A percentile compares a stretch with the other conserved stretches of the same genome.
These are phyloP conservation scores for Macrocystidia cucumis DNA, from an alignment of 1,284 basidiomycete species.

Conservation along the genomic window DNA sequence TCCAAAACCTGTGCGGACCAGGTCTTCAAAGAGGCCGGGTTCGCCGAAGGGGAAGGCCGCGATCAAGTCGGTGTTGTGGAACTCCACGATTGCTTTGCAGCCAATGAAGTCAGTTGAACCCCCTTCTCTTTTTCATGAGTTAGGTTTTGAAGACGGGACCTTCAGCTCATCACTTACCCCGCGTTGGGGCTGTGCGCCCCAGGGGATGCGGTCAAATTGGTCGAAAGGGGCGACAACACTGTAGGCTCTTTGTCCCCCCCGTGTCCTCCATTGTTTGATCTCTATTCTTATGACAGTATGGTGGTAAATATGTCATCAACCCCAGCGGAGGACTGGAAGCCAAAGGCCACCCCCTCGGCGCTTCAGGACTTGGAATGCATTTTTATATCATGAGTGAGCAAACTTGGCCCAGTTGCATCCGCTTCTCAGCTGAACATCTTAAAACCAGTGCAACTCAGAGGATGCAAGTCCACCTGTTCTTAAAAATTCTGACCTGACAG, in stretches of 20 bases:
- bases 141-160: constrained; percentile 1
- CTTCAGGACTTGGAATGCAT: constrained; percentile 83
- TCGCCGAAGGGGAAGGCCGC: constrained; percentile 52
- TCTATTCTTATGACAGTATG: constrained; percentile 54
- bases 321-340: constrained; percentile 84
- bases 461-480: constrained; percentile 48
- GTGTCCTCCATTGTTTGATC: constrained; percentile 6
- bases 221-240: constrained; percentile 79
- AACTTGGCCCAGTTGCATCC: constrained; percentile 5
- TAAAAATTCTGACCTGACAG: constrained; percentile 1
- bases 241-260: constrained; percentile 26
- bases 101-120: constrained; percentile 52
- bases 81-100: constrained; percentile 80
- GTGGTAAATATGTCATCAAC: constrained; percentile 85
- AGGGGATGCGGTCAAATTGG: constrained; percentile 69
- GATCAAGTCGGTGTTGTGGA: constrained; percentile 81
- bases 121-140: background rate
- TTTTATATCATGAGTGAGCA: constrained; percentile 76
- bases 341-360: constrained; percentile 82
- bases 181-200: constrained; percentile 68
- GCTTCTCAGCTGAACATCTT: constrained; percentile 5
- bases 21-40: constrained; percentile 69
- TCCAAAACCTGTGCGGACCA: constrained; percentile 62
- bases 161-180: constrained; percentile 76
- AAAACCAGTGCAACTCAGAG: constrained; percentile 59